Evolutionary conservation across 164 flowering plant genomes (phyloP).

Genomic region (Liquidambar formosana): DNA sequence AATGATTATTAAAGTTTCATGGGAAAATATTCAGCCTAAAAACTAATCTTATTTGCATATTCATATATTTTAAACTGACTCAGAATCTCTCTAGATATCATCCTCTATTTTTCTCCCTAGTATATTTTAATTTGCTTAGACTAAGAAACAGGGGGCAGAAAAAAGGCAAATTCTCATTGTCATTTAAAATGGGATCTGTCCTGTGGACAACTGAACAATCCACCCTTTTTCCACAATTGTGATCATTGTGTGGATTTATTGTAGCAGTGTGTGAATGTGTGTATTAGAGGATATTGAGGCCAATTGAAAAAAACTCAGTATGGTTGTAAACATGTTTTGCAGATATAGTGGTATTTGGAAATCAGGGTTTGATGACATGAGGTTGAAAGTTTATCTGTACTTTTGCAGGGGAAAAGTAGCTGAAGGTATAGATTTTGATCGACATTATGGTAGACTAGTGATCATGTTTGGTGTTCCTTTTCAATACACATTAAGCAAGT

Average conservation of each 20-base stretch:
- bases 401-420: slow-evolving; percentile 97
- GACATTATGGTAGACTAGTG: slow-evolving; percentile 98
- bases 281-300: not conserved
- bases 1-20: too few relatives aligned
- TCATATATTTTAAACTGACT: too few relatives aligned
- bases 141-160: too few relatives aligned
- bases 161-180: not conserved
- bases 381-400: not conserved
- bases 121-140: too few relatives aligned
- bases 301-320: not conserved
- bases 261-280: not conserved
- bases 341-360: not conserved
- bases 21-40: too few relatives aligned
- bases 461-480: slow-evolving; percentile 99
- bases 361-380: not conserved
- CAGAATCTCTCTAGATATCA: too few relatives aligned
- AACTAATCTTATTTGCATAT: too few relatives aligned
- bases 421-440: slow-evolving; percentile 99
- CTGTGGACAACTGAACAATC: not conserved
- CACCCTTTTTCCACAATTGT: not conserved
- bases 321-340: slow-evolving; percentile 4
- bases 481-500: slow-evolving; percentile 98
- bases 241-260: not conserved
- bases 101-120: too few relatives aligned
- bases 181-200: slow-evolving; percentile 2